Conservation (phyloP, 2,329 filamentous ascomycete genomes). For the Ceratocystis papillata region DNA sequence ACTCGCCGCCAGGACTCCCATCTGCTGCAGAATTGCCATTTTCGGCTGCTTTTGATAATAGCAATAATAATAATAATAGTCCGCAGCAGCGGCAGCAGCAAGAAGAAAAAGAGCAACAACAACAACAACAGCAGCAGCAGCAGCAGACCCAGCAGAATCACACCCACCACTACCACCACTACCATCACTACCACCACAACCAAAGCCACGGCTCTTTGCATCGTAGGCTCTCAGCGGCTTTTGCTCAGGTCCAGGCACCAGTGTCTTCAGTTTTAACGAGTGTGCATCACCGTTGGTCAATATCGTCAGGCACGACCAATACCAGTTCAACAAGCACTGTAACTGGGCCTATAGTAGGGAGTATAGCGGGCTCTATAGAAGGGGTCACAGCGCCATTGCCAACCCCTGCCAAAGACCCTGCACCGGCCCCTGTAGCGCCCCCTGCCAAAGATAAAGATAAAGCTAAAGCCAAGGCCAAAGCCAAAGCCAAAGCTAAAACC, state of each 20-base stretch:
- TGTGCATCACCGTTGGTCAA: slow-evolving; percentile 7
- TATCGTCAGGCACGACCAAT: not conserved
- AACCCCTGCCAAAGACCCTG: not conserved
- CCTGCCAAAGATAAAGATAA: not conserved
- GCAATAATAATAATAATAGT: slow-evolving; percentile 1
- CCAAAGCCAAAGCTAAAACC: not conserved
- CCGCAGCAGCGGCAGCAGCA: not conserved
- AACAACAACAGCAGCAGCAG: too few species aligned
- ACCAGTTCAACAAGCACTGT: not conserved
- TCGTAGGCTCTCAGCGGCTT: slow-evolving; percentile 6
- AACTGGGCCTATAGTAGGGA: not conserved
- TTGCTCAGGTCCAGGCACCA: slow-evolving; percentile 1
- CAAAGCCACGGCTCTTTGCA: slow-evolving; percentile 2
- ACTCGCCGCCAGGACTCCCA: slow-evolving; percentile 1
- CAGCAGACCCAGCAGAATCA: too few species aligned
- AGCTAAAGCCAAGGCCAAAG: not conserved
- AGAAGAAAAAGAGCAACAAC: too few species aligned
- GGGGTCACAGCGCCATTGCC: not conserved
- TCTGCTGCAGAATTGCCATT: not conserved
- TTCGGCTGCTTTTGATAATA: not conserved
- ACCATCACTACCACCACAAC: not conserved
- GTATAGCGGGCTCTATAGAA: not conserved
- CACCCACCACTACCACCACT: too few species aligned
- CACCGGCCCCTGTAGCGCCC: not conserved
- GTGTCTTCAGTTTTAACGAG: not conserved